Percentiles rank a stretch among this genome's conserved stretches.
Conservation (phyloP, 495 filamentous ascomycete genomes). For the Arthonia radiata region DNA sequence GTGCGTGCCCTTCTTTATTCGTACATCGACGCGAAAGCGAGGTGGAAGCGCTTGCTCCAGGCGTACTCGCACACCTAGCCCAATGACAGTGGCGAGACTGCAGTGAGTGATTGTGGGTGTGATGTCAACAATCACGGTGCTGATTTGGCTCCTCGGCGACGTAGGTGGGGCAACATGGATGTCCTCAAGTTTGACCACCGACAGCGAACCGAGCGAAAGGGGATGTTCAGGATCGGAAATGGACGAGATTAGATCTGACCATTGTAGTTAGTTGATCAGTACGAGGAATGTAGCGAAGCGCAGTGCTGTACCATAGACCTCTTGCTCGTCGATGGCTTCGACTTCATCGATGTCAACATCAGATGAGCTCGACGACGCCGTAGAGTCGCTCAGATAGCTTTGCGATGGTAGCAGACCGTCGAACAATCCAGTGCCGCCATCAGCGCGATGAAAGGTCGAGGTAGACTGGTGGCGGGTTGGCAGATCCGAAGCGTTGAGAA, state of each 20-base stretch:
- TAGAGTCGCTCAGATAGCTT: constrained; percentile 28
- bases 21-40: constrained; percentile 77
- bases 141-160: constrained; percentile 19
- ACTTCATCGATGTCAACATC: constrained; percentile 35
- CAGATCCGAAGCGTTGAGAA: constrained; percentile 71
- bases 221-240: constrained; percentile 95
- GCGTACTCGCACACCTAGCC: constrained; percentile 72
- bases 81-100: constrained; percentile 87
- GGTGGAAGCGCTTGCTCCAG: constrained; percentile 77
- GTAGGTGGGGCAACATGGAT: constrained; percentile 46
- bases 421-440: constrained; percentile 19
- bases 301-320: constrained; percentile 53
- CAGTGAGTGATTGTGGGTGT: constrained; percentile 98
- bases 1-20: constrained; percentile 90
- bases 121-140: constrained; percentile 41
- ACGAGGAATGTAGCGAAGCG: neutral
- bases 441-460: constrained; percentile 16
- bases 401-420: constrained; percentile 18
- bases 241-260: constrained; percentile 64
- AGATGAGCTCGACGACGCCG: constrained; percentile 19
- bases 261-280: constrained; percentile 6
- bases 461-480: constrained; percentile 45
- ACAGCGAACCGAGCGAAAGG: constrained; percentile 69
- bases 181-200: constrained; percentile 81
- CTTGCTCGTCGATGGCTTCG: constrained; percentile 84